Percentiles rank a stretch among this genome's conserved stretches.
Evolutionary conservation across 176 grass and related monocot genomes (phyloP).

Genomic region (Puya raimondii): DNA sequence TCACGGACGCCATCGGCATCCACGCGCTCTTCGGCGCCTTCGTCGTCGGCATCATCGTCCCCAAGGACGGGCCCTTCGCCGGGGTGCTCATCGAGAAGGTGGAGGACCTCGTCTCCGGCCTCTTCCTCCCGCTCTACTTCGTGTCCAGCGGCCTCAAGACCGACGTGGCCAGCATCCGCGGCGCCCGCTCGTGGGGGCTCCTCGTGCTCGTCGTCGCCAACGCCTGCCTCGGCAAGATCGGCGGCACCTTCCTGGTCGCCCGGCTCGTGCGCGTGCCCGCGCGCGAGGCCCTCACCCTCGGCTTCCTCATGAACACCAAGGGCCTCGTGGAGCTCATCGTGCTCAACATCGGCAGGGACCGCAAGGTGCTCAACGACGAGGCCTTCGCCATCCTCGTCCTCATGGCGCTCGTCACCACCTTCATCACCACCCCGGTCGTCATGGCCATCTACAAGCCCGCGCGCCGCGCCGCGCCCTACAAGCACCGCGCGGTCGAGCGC

Average conservation of each 20-base stretch:
- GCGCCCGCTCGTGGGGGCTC: conserved; percentile 57
- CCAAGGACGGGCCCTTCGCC: conserved; percentile 61
- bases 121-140: conserved; percentile 81
- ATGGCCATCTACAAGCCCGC: conserved; percentile 78
- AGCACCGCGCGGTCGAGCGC: conserved; percentile 43
- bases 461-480: conserved; percentile 37
- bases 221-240: conserved; percentile 64
- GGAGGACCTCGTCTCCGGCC: conserved; percentile 57
- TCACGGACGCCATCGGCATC: conserved; percentile 62
- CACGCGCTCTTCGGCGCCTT: conserved; percentile 63
- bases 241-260: conserved; percentile 33
- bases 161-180: conserved; percentile 52
- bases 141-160: conserved; percentile 75
- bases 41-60: conserved; percentile 49
- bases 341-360: conserved; percentile 65
- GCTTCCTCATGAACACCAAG: conserved; percentile 82
- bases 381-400: conserved; percentile 64
- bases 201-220: conserved; percentile 57
- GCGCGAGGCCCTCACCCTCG: conserved; percentile 43
- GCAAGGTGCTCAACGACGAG: conserved; percentile 74
- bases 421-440: conserved; percentile 66
- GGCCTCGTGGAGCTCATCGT: conserved; percentile 79
- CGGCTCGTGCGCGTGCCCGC: conserved; percentile 29
- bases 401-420: conserved; percentile 80
- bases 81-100: conserved; percentile 57